A percentile compares a stretch with the other conserved stretches of the same genome.
phyloP scores from a whole-genome alignment of 345 rosid species.

The Nephelium lappaceum region DNA sequence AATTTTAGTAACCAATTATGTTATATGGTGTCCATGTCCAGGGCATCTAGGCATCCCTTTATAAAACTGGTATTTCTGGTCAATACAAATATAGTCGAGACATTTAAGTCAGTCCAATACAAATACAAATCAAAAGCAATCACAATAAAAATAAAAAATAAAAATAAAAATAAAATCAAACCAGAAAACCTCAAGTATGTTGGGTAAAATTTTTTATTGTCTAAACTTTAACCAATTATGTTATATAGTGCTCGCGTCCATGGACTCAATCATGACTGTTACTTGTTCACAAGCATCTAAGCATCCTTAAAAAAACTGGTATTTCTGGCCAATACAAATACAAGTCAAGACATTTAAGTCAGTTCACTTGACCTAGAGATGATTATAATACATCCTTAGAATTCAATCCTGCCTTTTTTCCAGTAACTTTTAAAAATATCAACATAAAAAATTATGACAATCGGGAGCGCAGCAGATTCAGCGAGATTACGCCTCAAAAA shows the following conservation, averaged over 20 bases:
- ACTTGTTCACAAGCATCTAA: neutral
- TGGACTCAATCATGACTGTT: neutral
- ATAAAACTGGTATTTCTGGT: neutral
- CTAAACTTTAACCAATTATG: neutral
- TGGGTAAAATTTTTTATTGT: neutral
- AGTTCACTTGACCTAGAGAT: neutral
- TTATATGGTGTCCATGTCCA: neutral
- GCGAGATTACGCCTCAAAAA: neutral
- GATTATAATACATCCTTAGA: neutral
- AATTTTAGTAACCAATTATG: neutral
- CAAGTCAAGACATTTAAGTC: neutral
- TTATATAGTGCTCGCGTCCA: neutral
- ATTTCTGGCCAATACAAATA: neutral
- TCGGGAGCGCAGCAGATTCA: conserved; percentile 2
- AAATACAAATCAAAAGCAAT: neutral
- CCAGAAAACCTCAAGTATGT: neutral
- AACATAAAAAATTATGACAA: neutral
- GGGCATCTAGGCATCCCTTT: conserved; percentile 2
- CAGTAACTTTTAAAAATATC: neutral
- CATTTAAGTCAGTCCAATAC: conserved; percentile 6
- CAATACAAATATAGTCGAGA: neutral
- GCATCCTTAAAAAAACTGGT: neutral
- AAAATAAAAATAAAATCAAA: neutral
- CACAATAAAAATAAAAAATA: neutral
- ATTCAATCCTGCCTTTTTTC: neutral